These are phyloP conservation scores for Mycena rebaudengoi DNA, from an alignment of 768 basidiomycete genomes.

Conservation along the genomic window DNA sequence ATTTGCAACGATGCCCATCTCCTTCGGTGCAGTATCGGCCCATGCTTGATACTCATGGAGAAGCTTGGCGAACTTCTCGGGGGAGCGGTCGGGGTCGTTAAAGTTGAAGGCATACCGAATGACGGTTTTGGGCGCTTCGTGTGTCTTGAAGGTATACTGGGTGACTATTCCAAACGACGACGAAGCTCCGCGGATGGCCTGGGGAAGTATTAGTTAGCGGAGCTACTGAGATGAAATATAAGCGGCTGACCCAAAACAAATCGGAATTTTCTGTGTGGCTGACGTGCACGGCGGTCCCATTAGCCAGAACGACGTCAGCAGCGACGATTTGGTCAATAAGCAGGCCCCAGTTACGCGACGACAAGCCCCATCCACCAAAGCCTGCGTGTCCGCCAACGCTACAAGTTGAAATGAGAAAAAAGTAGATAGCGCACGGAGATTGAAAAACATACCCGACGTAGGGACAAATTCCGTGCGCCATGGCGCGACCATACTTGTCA, in stretches of 20 bases:
- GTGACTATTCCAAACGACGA: slow-evolving; percentile 39
- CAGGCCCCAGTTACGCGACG: slow-evolving; percentile 34
- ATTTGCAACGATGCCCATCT: slow-evolving; percentile 15
- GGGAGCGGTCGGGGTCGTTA: not conserved
- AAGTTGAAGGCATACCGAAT: slow-evolving; percentile 17
- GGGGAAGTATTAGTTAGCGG: not conserved
- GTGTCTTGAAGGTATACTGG: slow-evolving; percentile 31
- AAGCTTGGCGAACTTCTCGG: slow-evolving; percentile 1
- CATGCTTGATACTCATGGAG: slow-evolving; percentile 6
- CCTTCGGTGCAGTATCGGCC: slow-evolving; percentile 1
- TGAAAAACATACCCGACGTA: slow-evolving; percentile 25
- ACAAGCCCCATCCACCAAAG: slow-evolving; percentile 30
- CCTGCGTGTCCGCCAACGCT: slow-evolving; percentile 24
- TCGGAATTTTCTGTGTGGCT: slow-evolving; percentile 31
- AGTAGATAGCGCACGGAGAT: not conserved
- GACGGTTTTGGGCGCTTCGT: slow-evolving; percentile 13
- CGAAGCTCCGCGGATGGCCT: slow-evolving; percentile 39
- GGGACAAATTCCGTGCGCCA: slow-evolving; percentile 39
- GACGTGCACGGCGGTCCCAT: slow-evolving; percentile 25
- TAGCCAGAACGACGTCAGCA: slow-evolving; percentile 31
- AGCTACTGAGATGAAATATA: not conserved
- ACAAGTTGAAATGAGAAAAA: not conserved
- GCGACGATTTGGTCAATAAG: slow-evolving; percentile 34
- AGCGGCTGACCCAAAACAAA: slow-evolving; percentile 31
- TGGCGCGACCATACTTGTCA: slow-evolving; percentile 11